Evolutionary conservation across 306 rosid species (phyloP), one percentile per base, ranked within the genome.

Genomic region (Prunus mume): DNA sequence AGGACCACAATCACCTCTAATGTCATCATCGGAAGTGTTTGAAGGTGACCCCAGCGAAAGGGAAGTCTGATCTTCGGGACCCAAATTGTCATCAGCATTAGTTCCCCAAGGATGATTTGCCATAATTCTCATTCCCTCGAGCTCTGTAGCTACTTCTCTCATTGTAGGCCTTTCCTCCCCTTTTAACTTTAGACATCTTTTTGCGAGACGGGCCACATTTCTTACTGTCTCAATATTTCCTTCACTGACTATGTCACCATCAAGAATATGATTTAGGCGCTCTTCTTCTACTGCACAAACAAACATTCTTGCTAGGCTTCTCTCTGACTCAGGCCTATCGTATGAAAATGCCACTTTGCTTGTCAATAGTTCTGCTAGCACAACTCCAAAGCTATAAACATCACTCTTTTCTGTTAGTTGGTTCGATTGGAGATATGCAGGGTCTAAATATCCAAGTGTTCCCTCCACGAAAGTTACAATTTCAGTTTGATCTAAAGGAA

Each of bases 371-470:
- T 80, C 83, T 4, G 7, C 57, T 14, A 52, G 57, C 2, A 52
- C 57, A 52, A 52, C 57, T 52, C 57, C 57, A 17, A 52, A 52
- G 20, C 57, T 52, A 52, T 52, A 52, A 17, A 52, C 57, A 6
- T 52, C 57, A 52, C 57, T 52, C 19, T 52, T 52, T 17, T 17
- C 57, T 52, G 57, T 52, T 6, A 52, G 20, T 13, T 57, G 65
- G 65, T 67, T 73, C 3, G 83, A 43, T 0, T 80, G 83, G 12
- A 80, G 13, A 11, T 80, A 80, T 32, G 74, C 83, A 0, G 83
- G 83, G 12, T 80, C 80, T 24, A 34, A 34, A 8, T 34, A 34
- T 5, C 41, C 41, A 34, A 34, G 41, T 34, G 41, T 34, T 34
- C 41, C 41, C 41, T 34, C 41, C 0, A 34, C 41, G 41, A 34